These are phyloP conservation scores for Pittosporum tobira DNA, from an alignment of 129 eudicot genomes.

Conservation along the genomic window DNA sequence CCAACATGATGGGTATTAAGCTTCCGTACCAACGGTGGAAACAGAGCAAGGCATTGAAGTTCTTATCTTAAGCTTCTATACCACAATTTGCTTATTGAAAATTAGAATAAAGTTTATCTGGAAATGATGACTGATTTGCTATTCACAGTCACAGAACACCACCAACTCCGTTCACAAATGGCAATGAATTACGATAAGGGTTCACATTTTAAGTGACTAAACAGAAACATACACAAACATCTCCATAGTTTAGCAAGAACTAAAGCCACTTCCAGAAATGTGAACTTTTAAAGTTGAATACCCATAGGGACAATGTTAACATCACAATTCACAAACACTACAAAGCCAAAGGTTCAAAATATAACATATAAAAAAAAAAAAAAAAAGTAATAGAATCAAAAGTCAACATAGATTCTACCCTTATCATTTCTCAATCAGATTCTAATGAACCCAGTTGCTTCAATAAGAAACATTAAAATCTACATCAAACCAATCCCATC, in stretches of 20 bases:
- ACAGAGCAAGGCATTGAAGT: neutral
- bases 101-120: neutral
- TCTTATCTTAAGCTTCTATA: neutral
- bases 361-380: too few species aligned
- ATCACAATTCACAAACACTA: too few species aligned
- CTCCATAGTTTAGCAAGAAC: neutral
- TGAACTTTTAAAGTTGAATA: neutral
- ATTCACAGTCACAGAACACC: neutral
- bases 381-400: neutral
- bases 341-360: too few species aligned
- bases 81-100: neutral
- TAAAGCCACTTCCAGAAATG: neutral
- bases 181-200: neutral
- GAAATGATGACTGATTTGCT: neutral
- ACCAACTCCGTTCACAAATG: neutral
- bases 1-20: neutral
- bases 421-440: slow-evolving; percentile 1
- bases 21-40: neutral
- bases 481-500: neutral
- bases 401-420: neutral
- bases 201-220: neutral
- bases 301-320: neutral
- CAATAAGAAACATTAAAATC: neutral
- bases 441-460: neutral
- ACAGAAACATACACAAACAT: neutral